These are phyloP conservation scores for Colletotrichum gigasporum DNA, from an alignment of 2,329 filamentous ascomycete species.

Conservation along the genomic window DNA sequence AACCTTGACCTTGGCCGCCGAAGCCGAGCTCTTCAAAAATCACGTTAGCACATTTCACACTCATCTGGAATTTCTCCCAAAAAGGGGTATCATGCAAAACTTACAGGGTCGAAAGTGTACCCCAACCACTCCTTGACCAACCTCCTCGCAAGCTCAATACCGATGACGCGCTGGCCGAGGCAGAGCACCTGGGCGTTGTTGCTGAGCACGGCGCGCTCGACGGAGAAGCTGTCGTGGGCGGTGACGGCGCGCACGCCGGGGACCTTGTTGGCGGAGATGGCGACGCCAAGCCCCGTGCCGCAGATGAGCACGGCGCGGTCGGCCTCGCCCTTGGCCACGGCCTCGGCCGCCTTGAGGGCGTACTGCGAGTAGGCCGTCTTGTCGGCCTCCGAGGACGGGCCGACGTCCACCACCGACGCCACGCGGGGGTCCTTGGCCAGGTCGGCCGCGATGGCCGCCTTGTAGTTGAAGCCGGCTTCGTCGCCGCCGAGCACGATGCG, in stretches of 20 bases:
- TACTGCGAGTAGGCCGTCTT: slow-evolving; percentile 85
- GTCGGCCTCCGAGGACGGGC: slow-evolving; percentile 71
- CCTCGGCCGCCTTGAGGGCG: slow-evolving; percentile 74
- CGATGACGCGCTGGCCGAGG: slow-evolving; percentile 87
- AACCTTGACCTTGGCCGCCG: slow-evolving; percentile 56
- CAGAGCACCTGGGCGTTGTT: slow-evolving; percentile 90
- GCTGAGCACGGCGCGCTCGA: slow-evolving; percentile 83
- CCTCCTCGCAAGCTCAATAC: slow-evolving; percentile 80
- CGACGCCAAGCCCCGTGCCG: slow-evolving; percentile 86
- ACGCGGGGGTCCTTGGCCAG: slow-evolving; percentile 75
- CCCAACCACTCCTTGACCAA: slow-evolving; percentile 83
- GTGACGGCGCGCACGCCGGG: slow-evolving; percentile 85
- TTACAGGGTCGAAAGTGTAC: slow-evolving; percentile 79
- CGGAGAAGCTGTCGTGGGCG: slow-evolving; percentile 85
- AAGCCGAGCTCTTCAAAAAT: slow-evolving; percentile 40
- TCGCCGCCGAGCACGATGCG: slow-evolving; percentile 32
- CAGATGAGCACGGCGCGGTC: slow-evolving; percentile 86
- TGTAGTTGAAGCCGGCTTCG: slow-evolving; percentile 81
- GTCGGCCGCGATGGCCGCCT: slow-evolving; percentile 78
- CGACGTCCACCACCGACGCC: slow-evolving; percentile 75
- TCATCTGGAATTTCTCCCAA: background rate
- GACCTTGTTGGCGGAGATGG: slow-evolving; percentile 88
- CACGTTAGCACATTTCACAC: background rate
- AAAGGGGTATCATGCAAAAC: slow-evolving; percentile 39
- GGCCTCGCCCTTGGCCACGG: slow-evolving; percentile 69